Base-by-base conservation (phyloP, 176 grass and related monocot species). In the Carex littledalei region DNA sequence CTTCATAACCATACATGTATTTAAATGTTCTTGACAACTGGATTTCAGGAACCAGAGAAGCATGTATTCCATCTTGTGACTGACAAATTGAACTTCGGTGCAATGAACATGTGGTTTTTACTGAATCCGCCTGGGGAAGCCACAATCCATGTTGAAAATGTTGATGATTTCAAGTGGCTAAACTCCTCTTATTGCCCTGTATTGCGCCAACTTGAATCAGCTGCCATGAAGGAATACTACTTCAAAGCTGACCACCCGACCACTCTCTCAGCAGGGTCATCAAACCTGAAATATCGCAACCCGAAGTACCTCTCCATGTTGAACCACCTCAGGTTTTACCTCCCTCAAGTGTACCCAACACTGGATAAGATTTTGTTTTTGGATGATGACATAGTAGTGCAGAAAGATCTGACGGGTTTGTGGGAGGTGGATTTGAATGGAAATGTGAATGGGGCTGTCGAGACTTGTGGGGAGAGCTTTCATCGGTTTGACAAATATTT, bases 41-140 rank as follows among this genome's bases (percentile, higher is more conserved):
- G 68, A 72, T 69, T 87, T 61, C 89, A 99, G 96, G 93, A 99
- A 67, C 93, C 96, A 24, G 93, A 95, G 71, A 99, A 94, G 89
- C 96, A 99, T 92, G 93, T 99, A 78, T 95, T 99, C 78, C 96
- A 99, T 91, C 91, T 99, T 45, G 96, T 99, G 71, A 95, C 96
- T 77, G 93, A 99, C 86, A 99, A 99, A 87, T 90, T 99, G 86
- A 95, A 99, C 84, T 95, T 99, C 68, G 96, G 93, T 88, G 93
- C 96, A 35, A 95, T 99, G 96, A 99, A 92, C 90, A 99, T 99
- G 96, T 99, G 96, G 96, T 99, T 99, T 92, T 67, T 99, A 66
- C 85, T 95, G 66, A 99, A 99, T 67, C 91, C 96, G 66, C 96
- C 96, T 81, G 91, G 93, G n/a, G 89, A 92, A 59, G 96, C 96